These are phyloP conservation scores for Aspergillus sp. DNA, from an alignment of 2,329 filamentous ascomycete genomes.

Conservation along the genomic window DNA sequence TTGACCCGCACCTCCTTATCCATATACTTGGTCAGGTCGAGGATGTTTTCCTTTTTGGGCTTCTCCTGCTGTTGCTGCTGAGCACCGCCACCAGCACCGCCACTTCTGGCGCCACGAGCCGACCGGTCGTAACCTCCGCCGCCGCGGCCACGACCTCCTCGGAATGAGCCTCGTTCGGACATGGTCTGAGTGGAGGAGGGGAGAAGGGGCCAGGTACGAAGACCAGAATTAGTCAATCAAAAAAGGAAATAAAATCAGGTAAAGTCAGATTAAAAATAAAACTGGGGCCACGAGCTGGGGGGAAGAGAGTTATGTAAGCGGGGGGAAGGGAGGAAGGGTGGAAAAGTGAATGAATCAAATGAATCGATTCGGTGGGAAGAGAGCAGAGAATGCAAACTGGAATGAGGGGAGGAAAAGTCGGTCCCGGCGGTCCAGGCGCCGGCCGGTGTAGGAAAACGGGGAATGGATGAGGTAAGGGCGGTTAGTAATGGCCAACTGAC, in stretches of 20 bases:
- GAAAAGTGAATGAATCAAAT: background rate
- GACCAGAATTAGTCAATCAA: background rate
- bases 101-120: slow-evolving; percentile 46
- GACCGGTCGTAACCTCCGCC: slow-evolving; percentile 43
- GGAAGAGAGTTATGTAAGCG: slow-evolving; percentile 2
- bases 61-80: slow-evolving; percentile 62
- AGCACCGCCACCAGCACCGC: slow-evolving; percentile 51
- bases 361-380: background rate
- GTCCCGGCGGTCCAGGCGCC: background rate
- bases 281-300: slow-evolving; percentile 1
- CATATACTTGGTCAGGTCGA: slow-evolving; percentile 94
- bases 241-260: background rate
- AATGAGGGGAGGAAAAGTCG: slow-evolving; percentile 7
- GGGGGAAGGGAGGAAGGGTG: background rate
- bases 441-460: no score
- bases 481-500: background rate
- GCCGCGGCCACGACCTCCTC: slow-evolving; percentile 49
- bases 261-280: background rate
- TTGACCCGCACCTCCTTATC: slow-evolving; percentile 95
- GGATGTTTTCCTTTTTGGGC: slow-evolving; percentile 98
- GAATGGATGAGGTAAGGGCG: background rate
- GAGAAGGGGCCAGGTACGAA: no score
- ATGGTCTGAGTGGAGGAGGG: slow-evolving; percentile 23
- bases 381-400: background rate
- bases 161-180: slow-evolving; percentile 54